Conservation (phyloP, 169 alveolate genomes). For the Babesia bovis region DNA sequence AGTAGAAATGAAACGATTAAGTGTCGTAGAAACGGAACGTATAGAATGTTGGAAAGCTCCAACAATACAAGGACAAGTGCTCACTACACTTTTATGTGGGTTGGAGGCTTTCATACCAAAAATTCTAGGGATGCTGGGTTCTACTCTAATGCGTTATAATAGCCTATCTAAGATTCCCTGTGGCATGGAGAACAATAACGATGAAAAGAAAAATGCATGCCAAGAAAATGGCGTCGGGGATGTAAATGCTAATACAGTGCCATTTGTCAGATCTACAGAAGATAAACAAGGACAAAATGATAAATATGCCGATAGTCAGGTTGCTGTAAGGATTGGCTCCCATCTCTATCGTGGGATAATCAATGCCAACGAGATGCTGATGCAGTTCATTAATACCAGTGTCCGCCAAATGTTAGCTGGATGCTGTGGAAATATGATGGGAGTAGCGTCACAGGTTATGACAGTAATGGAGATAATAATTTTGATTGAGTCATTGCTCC, state of each 20-base stretch:
- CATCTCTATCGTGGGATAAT: background rate
- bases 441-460: background rate
- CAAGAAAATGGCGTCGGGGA: background rate
- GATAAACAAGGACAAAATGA: background rate
- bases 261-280: background rate
- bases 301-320: background rate
- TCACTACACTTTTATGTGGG: slow-evolving; percentile 27
- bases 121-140: background rate
- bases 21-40: background rate
- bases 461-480: background rate
- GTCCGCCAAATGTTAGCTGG: background rate
- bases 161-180: background rate
- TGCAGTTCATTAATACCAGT: slow-evolving; percentile 4
- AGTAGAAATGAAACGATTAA: slow-evolving; percentile 19
- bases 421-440: slow-evolving; percentile 18
- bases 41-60: slow-evolving; percentile 41
- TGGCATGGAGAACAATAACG: background rate
- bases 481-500: slow-evolving; percentile 2
- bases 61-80: slow-evolving; percentile 36
- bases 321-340: background rate
- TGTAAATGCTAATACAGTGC: background rate
- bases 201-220: background rate
- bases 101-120: background rate
- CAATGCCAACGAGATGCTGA: background rate
- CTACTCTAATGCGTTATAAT: slow-evolving; percentile 5